Base-by-base conservation (phyloP, 805 yeast species). In the Myxozyma kluyveri region DNA sequence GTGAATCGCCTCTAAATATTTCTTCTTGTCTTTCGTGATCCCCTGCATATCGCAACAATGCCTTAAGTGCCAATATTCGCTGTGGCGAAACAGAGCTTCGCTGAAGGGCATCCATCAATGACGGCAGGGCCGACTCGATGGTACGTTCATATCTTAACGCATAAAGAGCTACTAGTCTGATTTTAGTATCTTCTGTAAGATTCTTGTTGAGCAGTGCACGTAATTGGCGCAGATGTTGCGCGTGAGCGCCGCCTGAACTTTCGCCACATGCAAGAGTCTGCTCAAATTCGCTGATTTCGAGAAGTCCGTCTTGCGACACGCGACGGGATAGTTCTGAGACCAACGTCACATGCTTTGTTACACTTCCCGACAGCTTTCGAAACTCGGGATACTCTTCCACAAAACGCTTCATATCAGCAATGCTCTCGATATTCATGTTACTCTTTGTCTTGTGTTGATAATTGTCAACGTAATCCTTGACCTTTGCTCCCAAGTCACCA, bases 311-410 rank as follows among this genome's bases (percentile, higher is more conserved):
- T 14, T 51, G 48, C 29, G 83, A 80, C 37, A 93, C 86, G 54
- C 79, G 78, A 52, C 83, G 79, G 63, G 89, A 95, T 49, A 93
- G 77, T 64, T 91, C 97, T 22, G 91, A 80, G 5, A 91, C 90
- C 21, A 93, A 75, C 19, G 95, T 81, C 78, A 93, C 89, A 69
- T 93, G 99, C 64, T 91, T 93, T 27, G 95, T 79, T 9, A 93
- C 88, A 66, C 90, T 91, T 31, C 88, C 82, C 9, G 95, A 86
- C 31, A 91, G 73, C 65, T 86, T 88, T 60, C 88, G 84, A 67
- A 87, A 90, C 66, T 93, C 99, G 1, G 99, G 99, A 63, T 86
- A 89, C 57, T 88, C 88, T 52, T 90, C 96, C 50, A 93, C 82
- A 63, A 91, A 87, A 61, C 82, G 81, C 68, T 91, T 93, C 81